Conservation (phyloP, 129 eudicot genomes). For the Apium graveolens region DNA sequence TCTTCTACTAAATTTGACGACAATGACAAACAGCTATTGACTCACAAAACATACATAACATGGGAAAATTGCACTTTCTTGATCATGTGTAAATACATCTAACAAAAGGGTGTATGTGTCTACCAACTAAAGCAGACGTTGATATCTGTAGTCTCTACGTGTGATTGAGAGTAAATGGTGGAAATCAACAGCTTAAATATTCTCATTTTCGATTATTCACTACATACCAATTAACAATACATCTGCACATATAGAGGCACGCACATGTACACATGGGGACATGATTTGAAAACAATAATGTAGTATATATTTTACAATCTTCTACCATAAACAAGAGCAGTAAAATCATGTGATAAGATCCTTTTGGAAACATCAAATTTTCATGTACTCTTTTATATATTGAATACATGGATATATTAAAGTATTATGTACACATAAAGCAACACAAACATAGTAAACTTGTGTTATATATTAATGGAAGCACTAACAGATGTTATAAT, state of each 20-base stretch:
- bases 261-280: constrained; percentile 7
- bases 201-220: background rate
- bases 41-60: background rate
- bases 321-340: background rate
- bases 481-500: background rate
- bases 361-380: background rate
- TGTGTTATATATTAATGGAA: background rate
- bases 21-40: background rate
- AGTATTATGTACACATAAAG: background rate
- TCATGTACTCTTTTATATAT: background rate
- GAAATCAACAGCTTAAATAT: background rate
- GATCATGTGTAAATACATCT: background rate
- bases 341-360: constrained; percentile 2
- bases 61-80: constrained; percentile 7
- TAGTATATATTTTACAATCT: background rate
- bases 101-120: background rate
- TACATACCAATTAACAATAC: background rate
- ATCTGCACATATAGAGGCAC: background rate
- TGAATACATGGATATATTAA: background rate
- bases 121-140: background rate
- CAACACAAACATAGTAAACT: background rate
- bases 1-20: background rate
- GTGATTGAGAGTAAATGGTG: constrained; percentile 4
- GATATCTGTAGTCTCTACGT: background rate
- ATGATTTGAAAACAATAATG: background rate